Evolutionary conservation across 805 yeast genomes (phyloP).

Genomic region (Candida xyloterini): DNA sequence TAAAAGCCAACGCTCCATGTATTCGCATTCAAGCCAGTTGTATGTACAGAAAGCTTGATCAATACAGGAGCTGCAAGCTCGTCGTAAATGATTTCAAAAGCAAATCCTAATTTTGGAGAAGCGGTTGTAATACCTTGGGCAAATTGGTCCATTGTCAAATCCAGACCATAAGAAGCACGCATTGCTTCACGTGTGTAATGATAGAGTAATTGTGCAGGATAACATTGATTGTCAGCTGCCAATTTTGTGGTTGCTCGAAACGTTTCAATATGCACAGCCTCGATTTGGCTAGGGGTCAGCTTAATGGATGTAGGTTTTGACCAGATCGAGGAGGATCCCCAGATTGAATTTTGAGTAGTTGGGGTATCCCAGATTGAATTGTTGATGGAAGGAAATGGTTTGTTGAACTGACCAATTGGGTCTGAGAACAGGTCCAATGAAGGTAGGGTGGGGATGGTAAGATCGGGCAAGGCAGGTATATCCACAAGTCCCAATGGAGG

Average conservation of each 20-base stretch:
- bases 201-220: slow-evolving; percentile 24
- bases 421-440: slow-evolving; percentile 15
- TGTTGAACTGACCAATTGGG: slow-evolving; percentile 2
- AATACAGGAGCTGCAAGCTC: slow-evolving; percentile 44
- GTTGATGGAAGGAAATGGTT: slow-evolving; percentile 15
- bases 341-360: slow-evolving; percentile 17
- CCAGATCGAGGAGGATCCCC: slow-evolving; percentile 24
- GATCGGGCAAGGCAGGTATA: slow-evolving; percentile 6
- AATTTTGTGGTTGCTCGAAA: slow-evolving; percentile 38
- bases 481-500: not conserved
- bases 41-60: slow-evolving; percentile 31
- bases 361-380: slow-evolving; percentile 13
- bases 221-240: slow-evolving; percentile 27
- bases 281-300: slow-evolving; percentile 26
- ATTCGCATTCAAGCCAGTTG: slow-evolving; percentile 5
- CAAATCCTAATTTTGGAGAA: slow-evolving; percentile 26
- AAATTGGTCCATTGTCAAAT: slow-evolving; percentile 29
- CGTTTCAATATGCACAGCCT: slow-evolving; percentile 42
- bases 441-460: slow-evolving; percentile 5
- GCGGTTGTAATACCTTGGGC: slow-evolving; percentile 35
- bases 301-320: slow-evolving; percentile 7
- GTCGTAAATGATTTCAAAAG: slow-evolving; percentile 44
- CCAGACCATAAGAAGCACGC: slow-evolving; percentile 35
- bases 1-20: slow-evolving; percentile 10
- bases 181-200: slow-evolving; percentile 35